Percentiles rank a stretch among this genome's conserved stretches.
These are phyloP conservation scores for Blastomyces silverae DNA, from an alignment of 2,329 filamentous ascomycete species.

Conservation along the genomic window DNA sequence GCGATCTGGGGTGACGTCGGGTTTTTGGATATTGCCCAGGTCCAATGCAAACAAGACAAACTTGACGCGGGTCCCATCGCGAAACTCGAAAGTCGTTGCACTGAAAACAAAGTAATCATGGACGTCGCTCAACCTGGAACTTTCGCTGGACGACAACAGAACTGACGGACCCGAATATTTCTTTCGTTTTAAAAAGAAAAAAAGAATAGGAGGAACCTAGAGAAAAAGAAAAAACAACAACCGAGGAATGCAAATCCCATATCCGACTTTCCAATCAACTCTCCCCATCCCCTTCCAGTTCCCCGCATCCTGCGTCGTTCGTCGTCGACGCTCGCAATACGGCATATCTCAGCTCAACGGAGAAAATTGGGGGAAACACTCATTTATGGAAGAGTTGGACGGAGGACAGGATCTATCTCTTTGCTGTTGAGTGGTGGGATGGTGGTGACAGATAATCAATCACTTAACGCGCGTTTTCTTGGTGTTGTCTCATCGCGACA, in stretches of 20 bases:
- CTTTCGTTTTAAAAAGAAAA: neutral
- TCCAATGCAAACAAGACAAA: neutral
- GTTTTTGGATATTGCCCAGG: neutral
- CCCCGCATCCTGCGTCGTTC: neutral
- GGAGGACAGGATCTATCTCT: neutral
- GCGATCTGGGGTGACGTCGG: too few species aligned
- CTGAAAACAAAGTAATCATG: neutral
- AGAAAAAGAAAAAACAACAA: neutral
- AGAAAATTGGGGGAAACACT: neutral
- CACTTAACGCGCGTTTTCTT: neutral
- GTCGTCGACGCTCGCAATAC: neutral
- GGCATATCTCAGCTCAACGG: neutral
- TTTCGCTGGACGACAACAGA: too few species aligned
- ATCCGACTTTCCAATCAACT: neutral
- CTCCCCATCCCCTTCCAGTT: neutral
- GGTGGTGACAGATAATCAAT: neutral
- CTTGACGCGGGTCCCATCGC: too few species aligned
- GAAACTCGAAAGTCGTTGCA: too few species aligned
- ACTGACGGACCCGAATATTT: neutral
- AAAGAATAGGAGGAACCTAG: neutral
- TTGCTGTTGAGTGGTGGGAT: neutral
- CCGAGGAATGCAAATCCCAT: neutral
- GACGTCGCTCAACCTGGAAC: neutral
- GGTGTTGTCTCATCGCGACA: neutral
- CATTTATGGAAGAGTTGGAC: constrained; percentile 4